These are phyloP conservation scores for Lecanicillium sp. DNA, from an alignment of 2,329 filamentous ascomycete species.

Conservation along the genomic window DNA sequence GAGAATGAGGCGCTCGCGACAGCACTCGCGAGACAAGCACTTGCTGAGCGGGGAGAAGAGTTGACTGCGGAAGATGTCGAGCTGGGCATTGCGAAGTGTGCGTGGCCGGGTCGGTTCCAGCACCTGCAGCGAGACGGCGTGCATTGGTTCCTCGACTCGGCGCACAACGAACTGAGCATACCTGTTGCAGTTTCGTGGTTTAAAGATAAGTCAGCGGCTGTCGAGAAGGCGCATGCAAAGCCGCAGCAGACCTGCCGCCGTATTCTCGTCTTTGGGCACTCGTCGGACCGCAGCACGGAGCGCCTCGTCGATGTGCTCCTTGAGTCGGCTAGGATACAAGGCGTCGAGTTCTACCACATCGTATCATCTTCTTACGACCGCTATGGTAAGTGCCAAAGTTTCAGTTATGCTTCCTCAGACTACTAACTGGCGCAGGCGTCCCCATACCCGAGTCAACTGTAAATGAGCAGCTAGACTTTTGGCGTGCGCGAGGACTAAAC, in stretches of 20 bases:
- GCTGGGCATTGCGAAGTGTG: neutral
- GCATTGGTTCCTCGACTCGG: constrained; percentile 9
- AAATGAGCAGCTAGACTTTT: neutral
- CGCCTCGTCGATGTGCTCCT: neutral
- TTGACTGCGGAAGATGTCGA: constrained; percentile 5
- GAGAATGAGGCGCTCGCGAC: constrained; percentile 14
- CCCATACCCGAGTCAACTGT: neutral
- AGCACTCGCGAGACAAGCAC: neutral
- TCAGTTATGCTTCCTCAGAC: neutral
- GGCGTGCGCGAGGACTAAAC: neutral
- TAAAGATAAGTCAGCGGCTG: neutral
- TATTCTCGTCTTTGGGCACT: neutral
- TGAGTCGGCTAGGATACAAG: no score
- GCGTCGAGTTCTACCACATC: neutral
- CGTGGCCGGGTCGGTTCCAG: constrained; percentile 9
- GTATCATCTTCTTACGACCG: constrained; percentile 1
- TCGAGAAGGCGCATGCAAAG: neutral
- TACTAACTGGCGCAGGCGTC: neutral
- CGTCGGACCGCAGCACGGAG: constrained; percentile 5
- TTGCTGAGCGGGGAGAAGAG: neutral
- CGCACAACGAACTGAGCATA: constrained; percentile 9
- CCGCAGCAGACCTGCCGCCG: neutral
- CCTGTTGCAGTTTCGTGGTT: constrained; percentile 3
- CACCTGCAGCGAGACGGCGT: neutral
- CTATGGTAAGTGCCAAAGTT: neutral